These are phyloP conservation scores for Penicillium janthinellum DNA, from an alignment of 2,329 filamentous ascomycete genomes.

Conservation along the genomic window DNA sequence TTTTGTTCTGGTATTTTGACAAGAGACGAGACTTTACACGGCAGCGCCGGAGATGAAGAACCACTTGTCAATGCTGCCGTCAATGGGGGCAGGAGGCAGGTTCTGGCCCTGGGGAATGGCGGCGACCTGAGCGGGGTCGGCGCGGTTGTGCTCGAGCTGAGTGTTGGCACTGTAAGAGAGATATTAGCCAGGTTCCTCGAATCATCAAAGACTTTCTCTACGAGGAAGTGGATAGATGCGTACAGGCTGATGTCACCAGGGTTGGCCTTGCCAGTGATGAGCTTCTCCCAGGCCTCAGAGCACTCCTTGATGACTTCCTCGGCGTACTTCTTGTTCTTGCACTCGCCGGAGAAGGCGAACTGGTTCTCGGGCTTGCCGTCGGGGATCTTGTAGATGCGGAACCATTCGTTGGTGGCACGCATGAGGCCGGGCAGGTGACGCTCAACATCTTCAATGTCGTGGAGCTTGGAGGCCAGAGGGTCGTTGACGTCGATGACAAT, in stretches of 20 bases:
- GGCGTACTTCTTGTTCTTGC: conserved; percentile 99
- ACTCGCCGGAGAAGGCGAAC: conserved; percentile 99
- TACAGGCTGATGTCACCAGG: conserved; percentile 80
- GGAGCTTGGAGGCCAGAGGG: conserved; percentile 91
- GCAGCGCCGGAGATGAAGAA: conserved; percentile 99
- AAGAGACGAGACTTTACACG: conserved; percentile 55
- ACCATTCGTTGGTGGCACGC: conserved; percentile 99
- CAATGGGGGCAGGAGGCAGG: conserved; percentile 81
- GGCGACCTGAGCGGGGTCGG: conserved; percentile 69
- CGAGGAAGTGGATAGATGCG: background rate
- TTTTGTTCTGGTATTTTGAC: conserved; percentile 31
- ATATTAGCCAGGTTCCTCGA: conserved; percentile 13
- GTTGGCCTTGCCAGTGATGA: conserved; percentile 85
- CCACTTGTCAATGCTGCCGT: conserved; percentile 99
- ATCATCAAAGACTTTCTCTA: background rate
- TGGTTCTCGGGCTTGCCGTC: conserved; percentile 99
- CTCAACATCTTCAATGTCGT: conserved; percentile 99
- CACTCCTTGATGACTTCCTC: conserved; percentile 95
- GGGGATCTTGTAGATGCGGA: conserved; percentile 99
- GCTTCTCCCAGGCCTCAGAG: conserved; percentile 93
- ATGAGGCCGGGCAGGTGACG: conserved; percentile 95
- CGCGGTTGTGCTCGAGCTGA: conserved; percentile 70
- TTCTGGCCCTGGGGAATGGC: conserved; percentile 80
- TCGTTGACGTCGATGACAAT: conserved; percentile 99
- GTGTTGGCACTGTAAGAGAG: conserved; percentile 69